These are phyloP conservation scores for Lepidium aucheri DNA, from an alignment of 345 rosid species.

Conservation along the genomic window DNA sequence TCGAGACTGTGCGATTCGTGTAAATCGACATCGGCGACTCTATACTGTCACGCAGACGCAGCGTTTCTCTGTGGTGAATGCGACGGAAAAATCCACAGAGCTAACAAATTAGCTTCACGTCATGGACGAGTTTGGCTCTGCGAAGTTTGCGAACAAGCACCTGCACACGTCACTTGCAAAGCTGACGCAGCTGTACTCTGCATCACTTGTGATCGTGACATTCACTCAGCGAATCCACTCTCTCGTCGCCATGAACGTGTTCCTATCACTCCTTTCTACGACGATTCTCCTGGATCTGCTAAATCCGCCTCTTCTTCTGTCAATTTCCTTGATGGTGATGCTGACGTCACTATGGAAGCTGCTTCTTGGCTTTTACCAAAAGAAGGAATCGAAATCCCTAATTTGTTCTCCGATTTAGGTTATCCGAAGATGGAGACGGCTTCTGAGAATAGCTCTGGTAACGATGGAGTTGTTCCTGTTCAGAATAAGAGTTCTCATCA, in stretches of 20 bases:
- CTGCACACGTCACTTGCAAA: slow-evolving; percentile 86
- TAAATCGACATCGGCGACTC: slow-evolving; percentile 63
- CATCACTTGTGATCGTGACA: slow-evolving; percentile 77
- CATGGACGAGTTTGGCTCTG: slow-evolving; percentile 88
- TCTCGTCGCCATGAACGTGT: slow-evolving; percentile 80
- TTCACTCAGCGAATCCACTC: slow-evolving; percentile 89
- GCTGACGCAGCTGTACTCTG: slow-evolving; percentile 96
- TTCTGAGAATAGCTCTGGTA: slow-evolving; percentile 58
- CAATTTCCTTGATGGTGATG: slow-evolving; percentile 32
- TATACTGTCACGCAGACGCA: slow-evolving; percentile 81
- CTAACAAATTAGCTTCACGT: slow-evolving; percentile 87
- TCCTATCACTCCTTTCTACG: slow-evolving; percentile 63
- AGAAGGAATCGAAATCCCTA: slow-evolving; percentile 38
- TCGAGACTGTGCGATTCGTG: slow-evolving; percentile 82
- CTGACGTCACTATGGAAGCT: slow-evolving; percentile 56
- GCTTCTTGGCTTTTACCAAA: slow-evolving; percentile 74
- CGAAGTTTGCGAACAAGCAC: slow-evolving; percentile 92
- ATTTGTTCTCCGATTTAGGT: slow-evolving; percentile 56
- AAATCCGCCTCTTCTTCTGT: slow-evolving; percentile 24
- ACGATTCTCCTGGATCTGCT: slow-evolving; percentile 16
- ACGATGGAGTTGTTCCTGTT: slow-evolving; percentile 81
- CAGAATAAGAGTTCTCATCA: slow-evolving; percentile 27
- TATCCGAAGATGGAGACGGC: slow-evolving; percentile 48
- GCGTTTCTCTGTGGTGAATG: slow-evolving; percentile 82
- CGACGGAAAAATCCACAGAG: slow-evolving; percentile 73